Base-by-base conservation (phyloP, 345 rosid genomes). In the Boechera divaricarpa region DNA sequence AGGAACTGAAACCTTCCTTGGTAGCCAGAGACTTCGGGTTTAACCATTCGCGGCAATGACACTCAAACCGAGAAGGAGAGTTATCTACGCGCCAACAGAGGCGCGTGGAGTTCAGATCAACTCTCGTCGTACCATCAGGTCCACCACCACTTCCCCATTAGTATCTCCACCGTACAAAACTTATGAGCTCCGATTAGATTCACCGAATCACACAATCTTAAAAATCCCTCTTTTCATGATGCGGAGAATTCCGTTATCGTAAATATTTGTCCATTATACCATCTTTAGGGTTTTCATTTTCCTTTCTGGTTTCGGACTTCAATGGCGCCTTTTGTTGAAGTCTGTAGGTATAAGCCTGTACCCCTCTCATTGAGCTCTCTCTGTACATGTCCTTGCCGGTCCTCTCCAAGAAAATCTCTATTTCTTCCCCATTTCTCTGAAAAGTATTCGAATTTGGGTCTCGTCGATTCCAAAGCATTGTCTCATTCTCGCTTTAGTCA, bases 251-350 rank as follows among this genome's bases (percentile, higher is more conserved):
- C 74, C 12, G 5, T 9, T 11, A 45, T 77, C 42, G 32, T 77
- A 24, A 72, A 58, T 31, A n/a, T 21, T 16, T 24, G 10, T 38
- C 77, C 45, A 70, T 63, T 29, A 28, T 16, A 11, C 16, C n/a
- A 4, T 6, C 6, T 63, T 39, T 15, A 38, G 29, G 52, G 31
- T n/a, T 35, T 55, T 26, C 2, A 2, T 31, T 31, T 7, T 42
- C 4, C 11, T 64, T 67, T 35, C 9, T 52, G 7, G 31, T 42
- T 72, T 53, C 21, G 53, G 31, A 39, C 6, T 72, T 32, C 63
- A 15, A 89, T 87, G 94, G 84, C 85, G 41, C 79, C 86, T 36
- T 67, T 69, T 65, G 81, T 77, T 39, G 82, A 82, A 75, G 82
- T 77, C 15, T 80, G 74, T 74, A 72, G 87, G 44, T 86, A 36